phyloP scores from a whole-genome alignment of 495 filamentous ascomycete species.

The Tuber aestivum region DNA sequence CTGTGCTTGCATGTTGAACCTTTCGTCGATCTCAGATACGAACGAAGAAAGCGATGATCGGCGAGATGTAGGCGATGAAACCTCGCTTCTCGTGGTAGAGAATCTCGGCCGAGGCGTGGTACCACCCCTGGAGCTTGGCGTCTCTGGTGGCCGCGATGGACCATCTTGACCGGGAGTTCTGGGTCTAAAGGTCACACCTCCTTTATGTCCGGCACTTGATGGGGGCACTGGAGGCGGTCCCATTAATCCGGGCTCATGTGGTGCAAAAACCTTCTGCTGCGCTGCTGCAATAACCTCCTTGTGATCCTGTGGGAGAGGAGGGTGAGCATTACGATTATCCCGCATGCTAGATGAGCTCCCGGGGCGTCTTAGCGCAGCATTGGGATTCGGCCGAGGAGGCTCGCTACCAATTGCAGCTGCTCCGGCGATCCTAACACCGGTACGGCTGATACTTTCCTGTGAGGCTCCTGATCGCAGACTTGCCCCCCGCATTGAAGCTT shows the following conservation, averaged over 20 bases:
- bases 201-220: slow-evolving; percentile 58
- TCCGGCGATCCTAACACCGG: slow-evolving; percentile 3
- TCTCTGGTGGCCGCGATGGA: slow-evolving; percentile 38
- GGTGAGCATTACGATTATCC: slow-evolving; percentile 50
- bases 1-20: slow-evolving; percentile 69
- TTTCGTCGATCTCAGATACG: slow-evolving; percentile 81
- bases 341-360: slow-evolving; percentile 64
- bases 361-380: slow-evolving; percentile 51
- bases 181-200: slow-evolving; percentile 52
- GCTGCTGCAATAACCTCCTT: slow-evolving; percentile 79
- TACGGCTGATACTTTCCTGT: slow-evolving; percentile 36
- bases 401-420: slow-evolving; percentile 3
- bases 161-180: slow-evolving; percentile 55
- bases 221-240: slow-evolving; percentile 79
- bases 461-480: slow-evolving; percentile 38
- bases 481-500: slow-evolving; percentile 37
- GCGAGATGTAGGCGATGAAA: slow-evolving; percentile 49
- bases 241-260: slow-evolving; percentile 55
- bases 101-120: slow-evolving; percentile 55
- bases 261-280: slow-evolving; percentile 43
- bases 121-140: slow-evolving; percentile 46
- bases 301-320: slow-evolving; percentile 76
- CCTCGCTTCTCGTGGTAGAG: slow-evolving; percentile 52
- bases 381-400: slow-evolving; percentile 8
- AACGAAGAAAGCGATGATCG: slow-evolving; percentile 92